Percentiles rank a stretch among this genome's conserved stretches.
These are phyloP conservation scores for Trametes cubensis DNA, from an alignment of 768 basidiomycete genomes.

Conservation along the genomic window DNA sequence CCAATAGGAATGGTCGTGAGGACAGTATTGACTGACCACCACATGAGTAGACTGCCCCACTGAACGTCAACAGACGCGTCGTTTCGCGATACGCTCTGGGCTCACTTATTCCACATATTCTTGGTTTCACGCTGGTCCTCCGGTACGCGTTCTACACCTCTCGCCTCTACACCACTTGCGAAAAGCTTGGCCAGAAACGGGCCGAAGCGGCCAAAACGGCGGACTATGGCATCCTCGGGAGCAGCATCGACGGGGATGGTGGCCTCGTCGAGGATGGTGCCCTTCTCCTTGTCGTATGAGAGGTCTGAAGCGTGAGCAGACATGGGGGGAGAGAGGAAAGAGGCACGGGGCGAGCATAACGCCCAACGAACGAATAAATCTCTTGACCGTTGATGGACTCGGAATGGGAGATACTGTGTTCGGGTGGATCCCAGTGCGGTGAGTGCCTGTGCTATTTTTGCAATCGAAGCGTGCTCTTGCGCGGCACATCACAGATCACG, in stretches of 20 bases:
- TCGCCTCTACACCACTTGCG: constrained; percentile 52
- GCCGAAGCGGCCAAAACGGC: constrained; percentile 31
- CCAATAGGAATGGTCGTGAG: constrained; percentile 53
- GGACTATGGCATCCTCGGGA: constrained; percentile 28
- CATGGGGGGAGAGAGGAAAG: constrained; percentile 21
- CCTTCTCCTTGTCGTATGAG: constrained; percentile 33
- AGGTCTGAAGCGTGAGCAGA: constrained; percentile 15
- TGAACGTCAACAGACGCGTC: constrained; percentile 9
- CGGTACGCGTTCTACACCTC: constrained; percentile 57
- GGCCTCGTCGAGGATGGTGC: constrained; percentile 16
- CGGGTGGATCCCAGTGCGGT: background rate
- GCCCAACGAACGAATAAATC: background rate
- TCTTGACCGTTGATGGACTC: background rate
- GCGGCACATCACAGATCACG: background rate
- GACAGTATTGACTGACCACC: constrained; percentile 52
- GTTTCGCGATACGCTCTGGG: constrained; percentile 11
- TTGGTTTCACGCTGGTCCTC: constrained; percentile 50
- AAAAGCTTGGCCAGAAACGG: constrained; percentile 41
- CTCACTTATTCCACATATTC: constrained; percentile 49
- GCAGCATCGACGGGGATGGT: constrained; percentile 16
- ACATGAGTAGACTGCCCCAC: constrained; percentile 45
- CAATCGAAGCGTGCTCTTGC: constrained; percentile 12
- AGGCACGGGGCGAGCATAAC: background rate
- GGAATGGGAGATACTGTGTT: background rate
- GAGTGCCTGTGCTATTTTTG: constrained; percentile 14